Percentiles rank a stretch among this genome's conserved stretches.
Conservation (phyloP, 2,329 filamentous ascomycete genomes). For the Fusarium caatingaense region DNA sequence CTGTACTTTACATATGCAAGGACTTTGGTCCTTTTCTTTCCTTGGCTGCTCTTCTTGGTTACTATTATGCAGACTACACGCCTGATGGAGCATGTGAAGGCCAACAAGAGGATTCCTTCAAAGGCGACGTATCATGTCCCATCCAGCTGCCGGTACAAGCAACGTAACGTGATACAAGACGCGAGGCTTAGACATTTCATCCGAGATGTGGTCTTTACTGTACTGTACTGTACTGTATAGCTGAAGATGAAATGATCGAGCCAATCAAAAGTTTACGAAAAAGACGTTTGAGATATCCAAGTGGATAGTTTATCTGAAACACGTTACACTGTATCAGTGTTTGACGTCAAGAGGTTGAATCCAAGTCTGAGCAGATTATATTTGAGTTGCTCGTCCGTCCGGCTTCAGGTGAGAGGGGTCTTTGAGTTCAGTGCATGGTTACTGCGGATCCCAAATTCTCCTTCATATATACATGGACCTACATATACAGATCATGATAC, state of each 20-base stretch:
- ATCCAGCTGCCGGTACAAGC: background rate
- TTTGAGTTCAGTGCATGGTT: slow-evolving; percentile 3
- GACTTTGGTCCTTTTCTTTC: background rate
- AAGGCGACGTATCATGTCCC: slow-evolving; percentile 17
- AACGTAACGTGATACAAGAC: slow-evolving; percentile 31
- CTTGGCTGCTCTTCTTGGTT: slow-evolving; percentile 3
- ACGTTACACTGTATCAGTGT: slow-evolving; percentile 7
- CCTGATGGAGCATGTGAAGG: background rate
- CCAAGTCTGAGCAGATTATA: slow-evolving; percentile 9
- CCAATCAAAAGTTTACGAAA: slow-evolving; percentile 18
- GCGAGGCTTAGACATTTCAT: slow-evolving; percentile 21
- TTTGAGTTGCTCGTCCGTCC: background rate
- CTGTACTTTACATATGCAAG: slow-evolving; percentile 34
- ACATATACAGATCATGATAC: background rate
- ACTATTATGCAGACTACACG: slow-evolving; percentile 18
- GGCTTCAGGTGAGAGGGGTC: slow-evolving; percentile 2
- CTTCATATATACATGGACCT: background rate
- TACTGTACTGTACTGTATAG: slow-evolving; percentile 12
- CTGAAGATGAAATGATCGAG: slow-evolving; percentile 14
- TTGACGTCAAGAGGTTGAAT: slow-evolving; percentile 22
- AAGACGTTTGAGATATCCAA: slow-evolving; percentile 27
- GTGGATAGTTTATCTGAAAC: slow-evolving; percentile 26
- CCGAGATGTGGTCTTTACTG: slow-evolving; percentile 3
- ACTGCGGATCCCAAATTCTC: slow-evolving; percentile 11
- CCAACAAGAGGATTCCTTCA: slow-evolving; percentile 7